Percentiles rank a stretch among this genome's conserved stretches.
These are phyloP conservation scores for Lactifluus subvellereus DNA, from an alignment of 768 basidiomycete species.

Conservation along the genomic window DNA sequence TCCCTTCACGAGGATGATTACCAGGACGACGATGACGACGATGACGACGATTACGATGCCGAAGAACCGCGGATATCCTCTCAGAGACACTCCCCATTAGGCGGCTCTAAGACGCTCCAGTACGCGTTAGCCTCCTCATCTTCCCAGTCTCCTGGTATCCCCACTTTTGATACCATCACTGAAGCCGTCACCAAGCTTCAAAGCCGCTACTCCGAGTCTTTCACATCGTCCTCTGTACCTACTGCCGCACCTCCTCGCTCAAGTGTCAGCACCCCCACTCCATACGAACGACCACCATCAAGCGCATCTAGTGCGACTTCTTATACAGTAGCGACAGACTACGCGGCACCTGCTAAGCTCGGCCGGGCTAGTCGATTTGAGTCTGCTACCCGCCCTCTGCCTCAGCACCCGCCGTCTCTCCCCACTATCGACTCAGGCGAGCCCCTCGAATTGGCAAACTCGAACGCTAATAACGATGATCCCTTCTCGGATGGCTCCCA, in stretches of 20 bases:
- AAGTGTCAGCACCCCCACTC: neutral
- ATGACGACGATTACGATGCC: constrained; percentile 9
- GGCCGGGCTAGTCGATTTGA: neutral
- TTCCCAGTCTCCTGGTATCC: constrained; percentile 6
- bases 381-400: neutral
- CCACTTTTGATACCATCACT: constrained; percentile 20
- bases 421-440: constrained; percentile 34
- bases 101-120: constrained; percentile 14
- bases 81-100: constrained; percentile 9
- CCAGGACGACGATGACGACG: neutral
- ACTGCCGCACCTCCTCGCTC: neutral
- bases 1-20: constrained; percentile 14
- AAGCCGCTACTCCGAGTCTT: constrained; percentile 4
- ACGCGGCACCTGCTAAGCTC: constrained; percentile 13
- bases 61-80: constrained; percentile 3
- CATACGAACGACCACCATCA: constrained; percentile 8
- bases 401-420: constrained; percentile 15
- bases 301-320: constrained; percentile 9
- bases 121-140: constrained; percentile 17
- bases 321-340: constrained; percentile 17
- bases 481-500: constrained; percentile 30
- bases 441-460: constrained; percentile 28
- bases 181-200: constrained; percentile 21
- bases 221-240: neutral
- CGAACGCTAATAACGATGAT: constrained; percentile 24